phyloP scores from a whole-genome alignment of 805 yeast genomes.

The Jamesozyma hellenica region DNA sequence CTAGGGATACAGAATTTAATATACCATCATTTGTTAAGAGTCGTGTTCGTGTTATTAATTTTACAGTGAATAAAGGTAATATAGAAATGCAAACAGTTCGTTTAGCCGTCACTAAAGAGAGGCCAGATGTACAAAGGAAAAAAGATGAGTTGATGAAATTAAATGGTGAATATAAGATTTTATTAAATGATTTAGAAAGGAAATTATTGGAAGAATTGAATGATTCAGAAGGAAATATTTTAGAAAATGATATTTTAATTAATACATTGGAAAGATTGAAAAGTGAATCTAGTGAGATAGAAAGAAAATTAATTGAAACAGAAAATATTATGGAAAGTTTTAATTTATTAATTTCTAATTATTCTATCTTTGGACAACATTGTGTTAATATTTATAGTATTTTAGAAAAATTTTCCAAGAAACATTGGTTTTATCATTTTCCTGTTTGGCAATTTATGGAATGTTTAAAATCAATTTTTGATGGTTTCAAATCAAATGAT shows the following conservation, averaged over 20 bases:
- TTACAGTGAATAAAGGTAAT: conserved; percentile 58
- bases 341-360: conserved; percentile 38
- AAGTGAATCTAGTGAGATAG: conserved; percentile 45
- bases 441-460: conserved; percentile 37
- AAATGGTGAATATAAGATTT: conserved; percentile 49
- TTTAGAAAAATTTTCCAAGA: conserved; percentile 32
- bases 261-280: conserved; percentile 57
- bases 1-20: conserved; percentile 43
- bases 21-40: conserved; percentile 50
- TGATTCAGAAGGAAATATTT: conserved; percentile 46
- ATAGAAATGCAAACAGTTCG: conserved; percentile 56
- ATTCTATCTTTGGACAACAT: conserved; percentile 44
- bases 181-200: conserved; percentile 46
- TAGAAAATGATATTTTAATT: conserved; percentile 57
- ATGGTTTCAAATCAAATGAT: conserved; percentile 6
- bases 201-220: conserved; percentile 49
- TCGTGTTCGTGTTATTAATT: conserved; percentile 57
- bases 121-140: conserved; percentile 58
- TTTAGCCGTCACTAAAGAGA: conserved; percentile 40
- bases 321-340: conserved; percentile 44
- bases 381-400: conserved; percentile 43
- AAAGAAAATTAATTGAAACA: conserved; percentile 45
- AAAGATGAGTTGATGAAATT: conserved; percentile 43
- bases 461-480: conserved; percentile 29
- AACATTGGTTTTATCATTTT: conserved; percentile 52